These are phyloP conservation scores for Inga laurina DNA, from an alignment of 306 rosid species.

Conservation along the genomic window DNA sequence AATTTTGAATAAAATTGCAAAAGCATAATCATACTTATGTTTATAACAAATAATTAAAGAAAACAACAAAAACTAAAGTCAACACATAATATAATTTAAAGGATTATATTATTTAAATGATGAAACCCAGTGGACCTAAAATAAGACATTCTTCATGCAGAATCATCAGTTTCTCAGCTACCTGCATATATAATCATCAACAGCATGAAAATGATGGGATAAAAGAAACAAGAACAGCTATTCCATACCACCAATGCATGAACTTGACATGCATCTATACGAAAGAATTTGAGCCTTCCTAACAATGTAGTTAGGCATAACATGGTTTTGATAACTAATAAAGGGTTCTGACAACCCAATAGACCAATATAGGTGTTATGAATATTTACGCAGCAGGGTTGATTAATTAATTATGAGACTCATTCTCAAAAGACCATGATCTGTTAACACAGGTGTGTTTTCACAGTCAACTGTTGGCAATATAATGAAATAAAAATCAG, in stretches of 20 bases:
- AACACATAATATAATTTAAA: neutral
- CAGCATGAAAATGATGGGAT: no score
- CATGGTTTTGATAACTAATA: slow-evolving; percentile 7
- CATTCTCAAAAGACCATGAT: no score
- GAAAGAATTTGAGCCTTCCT: neutral
- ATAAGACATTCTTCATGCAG: neutral
- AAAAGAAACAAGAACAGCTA: neutral
- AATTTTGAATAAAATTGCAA: neutral
- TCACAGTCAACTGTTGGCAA: no score
- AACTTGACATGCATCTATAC: no score
- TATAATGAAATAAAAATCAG: no score
- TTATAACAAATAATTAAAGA: neutral
- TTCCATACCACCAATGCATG: no score
- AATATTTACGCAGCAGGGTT: neutral
- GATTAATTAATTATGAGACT: neutral
- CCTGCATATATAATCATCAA: no score
- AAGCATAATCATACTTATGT: neutral
- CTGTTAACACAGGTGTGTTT: no score
- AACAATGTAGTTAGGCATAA: no score
- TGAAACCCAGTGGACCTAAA: neutral
- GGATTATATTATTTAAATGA: neutral
- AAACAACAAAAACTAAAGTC: neutral
- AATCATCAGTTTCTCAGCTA: neutral
- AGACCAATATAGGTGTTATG: neutral
- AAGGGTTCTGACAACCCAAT: neutral